Percentiles rank a stretch among this genome's conserved stretches.
These are phyloP conservation scores for Pythium phragmiticola DNA, from an alignment of 352 stramenopile species.

Conservation along the genomic window DNA sequence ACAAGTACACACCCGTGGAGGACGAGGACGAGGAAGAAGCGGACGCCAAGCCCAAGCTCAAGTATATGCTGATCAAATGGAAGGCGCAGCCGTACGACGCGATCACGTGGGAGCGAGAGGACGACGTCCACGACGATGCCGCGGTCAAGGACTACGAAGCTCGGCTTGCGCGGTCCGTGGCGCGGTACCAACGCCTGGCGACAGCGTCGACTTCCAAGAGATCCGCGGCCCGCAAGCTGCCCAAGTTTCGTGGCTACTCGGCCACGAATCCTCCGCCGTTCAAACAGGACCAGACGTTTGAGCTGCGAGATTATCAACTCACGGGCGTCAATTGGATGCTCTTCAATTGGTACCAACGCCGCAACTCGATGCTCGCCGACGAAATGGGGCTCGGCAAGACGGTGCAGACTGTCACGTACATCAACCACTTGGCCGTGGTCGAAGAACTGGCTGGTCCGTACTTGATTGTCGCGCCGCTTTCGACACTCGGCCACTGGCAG, in stretches of 20 bases:
- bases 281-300: constrained; percentile 58
- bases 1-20: constrained; percentile 63
- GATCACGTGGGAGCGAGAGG: constrained; percentile 97
- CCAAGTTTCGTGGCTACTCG: constrained; percentile 75
- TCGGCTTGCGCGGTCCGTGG: constrained; percentile 48
- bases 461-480: constrained; percentile 97
- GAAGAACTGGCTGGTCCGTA: constrained; percentile 95
- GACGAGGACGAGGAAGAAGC: constrained; percentile 38
- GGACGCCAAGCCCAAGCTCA: constrained; percentile 37
- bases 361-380: constrained; percentile 98
- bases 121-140: constrained; percentile 92
- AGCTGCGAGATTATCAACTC: constrained; percentile 98
- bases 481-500: constrained; percentile 98
- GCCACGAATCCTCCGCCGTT: constrained; percentile 52
- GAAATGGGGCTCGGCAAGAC: constrained; percentile 98
- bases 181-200: constrained; percentile 53
- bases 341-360: constrained; percentile 98
- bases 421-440: constrained; percentile 95
- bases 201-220: constrained; percentile 13
- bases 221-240: constrained; percentile 43
- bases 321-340: constrained; percentile 99
- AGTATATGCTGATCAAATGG: constrained; percentile 99
- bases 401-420: constrained; percentile 93
- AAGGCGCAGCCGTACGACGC: constrained; percentile 96
- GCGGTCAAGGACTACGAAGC: constrained; percentile 82